Conservation (phyloP, 1,139 yeast genomes). For the Yamadazyma blattariae region DNA sequence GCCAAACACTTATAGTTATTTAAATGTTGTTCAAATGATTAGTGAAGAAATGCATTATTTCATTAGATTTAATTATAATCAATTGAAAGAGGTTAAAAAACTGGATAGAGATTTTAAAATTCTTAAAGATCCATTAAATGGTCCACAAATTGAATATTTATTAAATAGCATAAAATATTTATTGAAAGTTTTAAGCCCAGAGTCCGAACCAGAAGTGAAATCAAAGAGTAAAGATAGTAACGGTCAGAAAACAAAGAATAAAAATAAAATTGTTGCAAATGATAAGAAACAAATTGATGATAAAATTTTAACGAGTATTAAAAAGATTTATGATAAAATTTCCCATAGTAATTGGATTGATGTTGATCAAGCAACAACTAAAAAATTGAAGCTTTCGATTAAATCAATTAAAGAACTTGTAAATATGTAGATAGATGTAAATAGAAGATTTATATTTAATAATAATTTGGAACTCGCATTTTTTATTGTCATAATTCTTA, state of each 20-base stretch:
- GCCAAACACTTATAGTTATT: slow-evolving; percentile 4
- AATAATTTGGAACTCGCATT: too few species aligned
- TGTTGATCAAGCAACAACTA: background rate
- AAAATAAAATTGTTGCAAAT: background rate
- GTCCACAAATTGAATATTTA: slow-evolving; percentile 4
- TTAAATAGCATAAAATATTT: background rate
- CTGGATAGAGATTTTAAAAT: slow-evolving; percentile 1
- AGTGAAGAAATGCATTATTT: slow-evolving; percentile 34
- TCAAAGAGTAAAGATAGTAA: too few species aligned
- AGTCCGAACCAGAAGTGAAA: background rate
- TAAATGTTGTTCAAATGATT: slow-evolving; percentile 26
- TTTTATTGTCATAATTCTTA: too few species aligned
- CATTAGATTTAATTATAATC: slow-evolving; percentile 30
- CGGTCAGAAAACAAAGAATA: background rate
- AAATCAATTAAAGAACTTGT: slow-evolving; percentile 1
- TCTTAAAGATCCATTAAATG: background rate
- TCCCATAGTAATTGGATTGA: slow-evolving; percentile 2
- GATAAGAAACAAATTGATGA: background rate
- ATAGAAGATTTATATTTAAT: too few species aligned
- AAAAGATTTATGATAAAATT: slow-evolving; percentile 1
- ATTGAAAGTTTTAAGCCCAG: background rate
- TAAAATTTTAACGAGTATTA: background rate
- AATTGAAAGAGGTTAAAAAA: slow-evolving; percentile 2
- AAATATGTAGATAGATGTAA: background rate
- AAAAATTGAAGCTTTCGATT: background rate